Evolutionary conservation across 768 basidiomycete species (phyloP), one percentile per base, ranked within the genome.

Genomic region (Podaxis sp.): DNA sequence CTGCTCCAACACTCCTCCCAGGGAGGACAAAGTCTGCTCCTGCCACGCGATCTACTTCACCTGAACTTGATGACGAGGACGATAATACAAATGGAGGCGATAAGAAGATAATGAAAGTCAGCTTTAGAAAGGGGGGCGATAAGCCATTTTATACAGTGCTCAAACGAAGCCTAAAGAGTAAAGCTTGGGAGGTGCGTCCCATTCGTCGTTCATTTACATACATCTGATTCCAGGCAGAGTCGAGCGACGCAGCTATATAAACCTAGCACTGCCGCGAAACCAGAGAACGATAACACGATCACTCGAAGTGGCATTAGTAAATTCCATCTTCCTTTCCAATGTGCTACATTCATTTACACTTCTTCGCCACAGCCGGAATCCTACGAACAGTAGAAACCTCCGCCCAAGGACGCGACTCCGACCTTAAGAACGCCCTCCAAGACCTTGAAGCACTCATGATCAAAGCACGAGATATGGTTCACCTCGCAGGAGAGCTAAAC

Each of bases 391-490:
- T 95, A 46, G 87, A 91, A 72, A 78, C 82, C 13, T 85, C 87
- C 8, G 84, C 87, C 1, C 83, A 88, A 67, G 82, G 80, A 4
- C 80, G 87, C 15, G 82, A 87, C 50, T 83, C 82, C 7, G 80
- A 87, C 65, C 84, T 99, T 77, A 80, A 82, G 26, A 86, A 88
- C 66, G 91, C 95, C 0, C 80, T 98, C 36, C 80, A 87, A 66
- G 97, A 99, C 70, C 82, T 99, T 37, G 94, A 98, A 71, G 90
- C 89, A 0, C 76, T 99, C 51, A 95, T 92, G 90, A 80, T 89
- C 53, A 92, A 96, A 71, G 95, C 95, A 1, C 89, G 87, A 66
- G 94, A 96, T 67, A 96, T 99, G 88, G 95, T 96, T 61, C 84
- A 84, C 33, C 82, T 98, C 24, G 95, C 96, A 2, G 89, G 88